Conservation (phyloP, 2,329 filamentous ascomycete species). For the Colletotrichum sojae region DNA sequence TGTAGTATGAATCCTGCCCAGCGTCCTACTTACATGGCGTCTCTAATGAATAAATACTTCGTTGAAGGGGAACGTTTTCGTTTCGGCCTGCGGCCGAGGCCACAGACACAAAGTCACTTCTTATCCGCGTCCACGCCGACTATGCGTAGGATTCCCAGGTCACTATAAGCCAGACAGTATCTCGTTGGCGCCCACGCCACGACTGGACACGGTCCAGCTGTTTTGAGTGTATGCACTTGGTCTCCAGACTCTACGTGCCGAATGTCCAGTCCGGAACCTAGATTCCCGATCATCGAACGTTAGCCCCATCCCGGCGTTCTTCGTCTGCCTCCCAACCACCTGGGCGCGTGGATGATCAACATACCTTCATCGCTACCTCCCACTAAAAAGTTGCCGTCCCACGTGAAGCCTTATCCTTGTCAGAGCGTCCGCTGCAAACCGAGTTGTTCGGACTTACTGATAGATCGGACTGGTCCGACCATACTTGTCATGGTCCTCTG, state of each 20-base stretch:
- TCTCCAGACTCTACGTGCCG: slow-evolving; percentile 83
- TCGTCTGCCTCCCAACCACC: not conserved
- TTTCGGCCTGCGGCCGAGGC: not conserved
- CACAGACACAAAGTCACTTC: slow-evolving; percentile 48
- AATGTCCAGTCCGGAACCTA: slow-evolving; percentile 75
- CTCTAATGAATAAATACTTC: not conserved
- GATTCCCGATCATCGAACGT: not conserved
- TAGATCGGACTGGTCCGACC: slow-evolving; percentile 77
- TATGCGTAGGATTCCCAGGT: slow-evolving; percentile 78
- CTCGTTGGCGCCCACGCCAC: slow-evolving; percentile 83
- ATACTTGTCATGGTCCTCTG: slow-evolving; percentile 79
- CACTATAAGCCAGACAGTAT: slow-evolving; percentile 82
- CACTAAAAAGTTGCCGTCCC: slow-evolving; percentile 82
- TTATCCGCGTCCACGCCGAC: slow-evolving; percentile 70
- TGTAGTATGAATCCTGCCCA: too few relatives aligned
- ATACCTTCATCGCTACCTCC: slow-evolving; percentile 81
- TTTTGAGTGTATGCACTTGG: slow-evolving; percentile 79
- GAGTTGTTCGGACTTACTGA: slow-evolving; percentile 63
- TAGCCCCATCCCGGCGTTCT: not conserved
- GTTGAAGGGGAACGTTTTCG: not conserved
- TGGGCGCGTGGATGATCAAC: slow-evolving; percentile 30
- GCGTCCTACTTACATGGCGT: not conserved
- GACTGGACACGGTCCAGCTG: slow-evolving; percentile 73
- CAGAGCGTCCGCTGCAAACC: not conserved
- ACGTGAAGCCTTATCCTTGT: slow-evolving; percentile 74